Conservation (phyloP, 2,329 filamentous ascomycete species). For the Colletotrichum spinosum region DNA sequence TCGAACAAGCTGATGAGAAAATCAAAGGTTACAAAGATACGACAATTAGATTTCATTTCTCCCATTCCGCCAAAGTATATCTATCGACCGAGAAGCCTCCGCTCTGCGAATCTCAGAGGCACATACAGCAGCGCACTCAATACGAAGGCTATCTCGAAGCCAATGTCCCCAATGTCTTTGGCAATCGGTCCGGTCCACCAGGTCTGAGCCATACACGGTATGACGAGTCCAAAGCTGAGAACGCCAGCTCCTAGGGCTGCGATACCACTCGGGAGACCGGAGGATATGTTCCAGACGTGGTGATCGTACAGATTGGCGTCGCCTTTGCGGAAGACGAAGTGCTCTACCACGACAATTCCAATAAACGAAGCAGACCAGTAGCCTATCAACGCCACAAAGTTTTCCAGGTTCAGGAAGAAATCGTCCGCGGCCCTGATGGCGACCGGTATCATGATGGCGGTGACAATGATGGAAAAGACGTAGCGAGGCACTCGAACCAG, state of each 20-base stretch:
- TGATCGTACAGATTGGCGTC: constrained; percentile 59
- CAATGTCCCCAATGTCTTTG: constrained; percentile 70
- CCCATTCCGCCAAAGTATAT: too few species aligned
- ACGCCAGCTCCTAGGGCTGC: constrained; percentile 60
- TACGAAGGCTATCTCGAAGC: constrained; percentile 72
- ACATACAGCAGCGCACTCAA: constrained; percentile 60
- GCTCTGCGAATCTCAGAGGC: constrained; percentile 60
- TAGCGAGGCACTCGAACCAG: constrained; percentile 67
- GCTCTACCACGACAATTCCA: constrained; percentile 60
- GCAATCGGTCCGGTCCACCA: constrained; percentile 73
- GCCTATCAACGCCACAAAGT: constrained; percentile 67
- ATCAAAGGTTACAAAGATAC: too few species aligned
- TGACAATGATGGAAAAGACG: constrained; percentile 67
- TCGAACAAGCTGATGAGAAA: too few species aligned
- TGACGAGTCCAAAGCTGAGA: constrained; percentile 61
- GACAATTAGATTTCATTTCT: too few species aligned
- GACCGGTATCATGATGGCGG: constrained; percentile 69
- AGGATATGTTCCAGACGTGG: constrained; percentile 59
- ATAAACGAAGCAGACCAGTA: constrained; percentile 70
- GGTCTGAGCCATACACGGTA: constrained; percentile 70
- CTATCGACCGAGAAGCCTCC: constrained; percentile 41
- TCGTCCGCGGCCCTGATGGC: constrained; percentile 65
- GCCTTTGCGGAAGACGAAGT: constrained; percentile 60
- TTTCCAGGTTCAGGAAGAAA: constrained; percentile 69
- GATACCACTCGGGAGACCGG: constrained; percentile 57